Percentiles rank a stretch among this genome's conserved stretches.
Evolutionary conservation across 2,329 filamentous ascomycete species (phyloP).

Genomic region (Pseudocercospora cruenta): DNA sequence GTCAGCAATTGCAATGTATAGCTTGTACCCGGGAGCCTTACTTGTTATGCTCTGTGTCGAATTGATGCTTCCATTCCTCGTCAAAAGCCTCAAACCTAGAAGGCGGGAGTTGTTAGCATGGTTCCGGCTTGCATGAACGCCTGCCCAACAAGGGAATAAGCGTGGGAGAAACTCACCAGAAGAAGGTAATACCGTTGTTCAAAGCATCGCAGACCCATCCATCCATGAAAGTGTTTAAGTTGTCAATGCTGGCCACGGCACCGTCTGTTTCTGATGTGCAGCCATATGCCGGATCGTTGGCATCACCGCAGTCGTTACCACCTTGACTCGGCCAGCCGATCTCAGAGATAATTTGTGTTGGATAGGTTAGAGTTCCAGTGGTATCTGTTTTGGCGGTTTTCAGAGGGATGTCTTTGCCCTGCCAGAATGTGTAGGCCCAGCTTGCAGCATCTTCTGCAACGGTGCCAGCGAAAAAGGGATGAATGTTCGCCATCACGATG

Average conservation of each 20-base stretch:
- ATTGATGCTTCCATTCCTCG: slow-evolving; percentile 88
- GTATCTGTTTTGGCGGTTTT: slow-evolving; percentile 53
- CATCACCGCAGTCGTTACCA: slow-evolving; percentile 73
- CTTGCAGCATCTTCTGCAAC: slow-evolving; percentile 66
- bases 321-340: slow-evolving; percentile 88
- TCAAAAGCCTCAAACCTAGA: slow-evolving; percentile 86
- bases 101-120: slow-evolving; percentile 12
- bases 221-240: slow-evolving; percentile 84
- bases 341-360: slow-evolving; percentile 70
- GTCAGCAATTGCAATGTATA: too few relatives aligned
- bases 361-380: slow-evolving; percentile 37
- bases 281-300: slow-evolving; percentile 30
- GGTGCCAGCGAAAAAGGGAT: slow-evolving; percentile 90
- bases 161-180: slow-evolving; percentile 66
- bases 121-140: slow-evolving; percentile 9
- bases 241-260: slow-evolving; percentile 74
- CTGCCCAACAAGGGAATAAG: slow-evolving; percentile 2
- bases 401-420: slow-evolving; percentile 66
- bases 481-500: slow-evolving; percentile 93
- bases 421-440: slow-evolving; percentile 87
- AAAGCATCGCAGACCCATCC: slow-evolving; percentile 83
- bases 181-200: slow-evolving; percentile 84
- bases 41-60: slow-evolving; percentile 64
- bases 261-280: slow-evolving; percentile 64
- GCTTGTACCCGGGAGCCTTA: too few relatives aligned